These are phyloP conservation scores for Hypoxylon sp. DNA, from an alignment of 2,329 filamentous ascomycete species.

Conservation along the genomic window DNA sequence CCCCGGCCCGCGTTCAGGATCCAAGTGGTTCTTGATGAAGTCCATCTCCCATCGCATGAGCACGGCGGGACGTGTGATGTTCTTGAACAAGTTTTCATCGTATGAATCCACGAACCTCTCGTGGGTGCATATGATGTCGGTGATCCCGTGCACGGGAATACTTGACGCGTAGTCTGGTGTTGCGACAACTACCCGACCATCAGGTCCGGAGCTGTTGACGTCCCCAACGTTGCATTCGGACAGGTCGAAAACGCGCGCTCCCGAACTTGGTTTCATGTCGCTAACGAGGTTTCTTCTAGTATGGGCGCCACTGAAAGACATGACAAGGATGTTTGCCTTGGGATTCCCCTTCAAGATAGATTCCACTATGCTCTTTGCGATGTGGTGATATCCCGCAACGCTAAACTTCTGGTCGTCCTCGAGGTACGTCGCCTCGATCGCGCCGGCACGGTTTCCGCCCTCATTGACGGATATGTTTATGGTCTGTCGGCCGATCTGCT, in stretches of 20 bases:
- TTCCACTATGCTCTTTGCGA: background rate
- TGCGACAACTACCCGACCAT: background rate
- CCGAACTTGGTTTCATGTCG: background rate
- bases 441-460: too few species aligned
- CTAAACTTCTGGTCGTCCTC: background rate
- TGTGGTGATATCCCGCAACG: background rate
- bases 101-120: background rate
- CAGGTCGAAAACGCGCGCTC: background rate
- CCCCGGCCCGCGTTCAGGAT: background rate
- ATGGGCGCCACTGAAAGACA: background rate
- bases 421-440: background rate
- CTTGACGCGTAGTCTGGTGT: constrained; percentile 1
- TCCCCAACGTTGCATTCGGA: background rate
- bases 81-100: background rate
- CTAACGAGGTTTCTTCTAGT: background rate
- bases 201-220: background rate
- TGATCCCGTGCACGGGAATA: constrained; percentile 4
- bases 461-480: background rate
- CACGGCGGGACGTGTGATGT: background rate
- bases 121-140: background rate
- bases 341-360: background rate
- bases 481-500: background rate
- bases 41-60: background rate
- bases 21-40: constrained; percentile 5
- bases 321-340: background rate